Evolutionary conservation across 352 stramenopile species (phyloP).

Genomic region (Globisporangium abappressorium): DNA sequence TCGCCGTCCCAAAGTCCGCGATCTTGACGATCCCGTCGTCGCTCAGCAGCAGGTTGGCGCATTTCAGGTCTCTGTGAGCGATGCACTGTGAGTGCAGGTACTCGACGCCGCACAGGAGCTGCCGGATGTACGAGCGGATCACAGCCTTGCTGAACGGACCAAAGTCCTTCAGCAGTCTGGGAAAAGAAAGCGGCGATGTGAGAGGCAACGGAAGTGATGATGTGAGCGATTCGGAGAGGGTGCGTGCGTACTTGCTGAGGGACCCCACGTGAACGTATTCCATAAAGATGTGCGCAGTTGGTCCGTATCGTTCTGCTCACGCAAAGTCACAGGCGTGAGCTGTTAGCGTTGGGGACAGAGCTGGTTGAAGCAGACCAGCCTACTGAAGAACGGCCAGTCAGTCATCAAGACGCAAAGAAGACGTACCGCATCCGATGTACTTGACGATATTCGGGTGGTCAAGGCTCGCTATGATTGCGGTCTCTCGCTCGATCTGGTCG

Average conservation of each 20-base stretch:
- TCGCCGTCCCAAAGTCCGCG: slow-evolving; percentile 84
- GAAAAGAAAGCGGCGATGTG: background rate
- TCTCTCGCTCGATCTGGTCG: slow-evolving; percentile 60
- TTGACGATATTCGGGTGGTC: slow-evolving; percentile 62
- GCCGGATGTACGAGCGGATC: slow-evolving; percentile 47
- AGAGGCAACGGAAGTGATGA: background rate
- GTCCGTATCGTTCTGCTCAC: slow-evolving; percentile 42
- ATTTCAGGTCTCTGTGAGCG: slow-evolving; percentile 88
- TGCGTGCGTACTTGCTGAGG: slow-evolving; percentile 45
- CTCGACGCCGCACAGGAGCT: slow-evolving; percentile 58
- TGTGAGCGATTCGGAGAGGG: background rate
- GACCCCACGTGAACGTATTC: slow-evolving; percentile 85
- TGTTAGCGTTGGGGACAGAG: no score
- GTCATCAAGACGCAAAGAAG: background rate
- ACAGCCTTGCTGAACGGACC: slow-evolving; percentile 64
- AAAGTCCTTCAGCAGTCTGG: slow-evolving; percentile 79
- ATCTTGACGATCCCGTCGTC: slow-evolving; percentile 74
- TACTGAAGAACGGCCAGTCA: no score
- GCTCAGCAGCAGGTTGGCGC: slow-evolving; percentile 78
- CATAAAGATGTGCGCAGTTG: slow-evolving; percentile 74
- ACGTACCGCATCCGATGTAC: slow-evolving; percentile 54
- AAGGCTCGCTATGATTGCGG: slow-evolving; percentile 41
- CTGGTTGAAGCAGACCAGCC: no score
- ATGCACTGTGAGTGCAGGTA: slow-evolving; percentile 76
- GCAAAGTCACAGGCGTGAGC: background rate